Percentiles rank a stretch among this genome's conserved stretches.
These are phyloP conservation scores for Claviceps spartinae DNA, from an alignment of 2,329 filamentous ascomycete genomes.

Conservation along the genomic window DNA sequence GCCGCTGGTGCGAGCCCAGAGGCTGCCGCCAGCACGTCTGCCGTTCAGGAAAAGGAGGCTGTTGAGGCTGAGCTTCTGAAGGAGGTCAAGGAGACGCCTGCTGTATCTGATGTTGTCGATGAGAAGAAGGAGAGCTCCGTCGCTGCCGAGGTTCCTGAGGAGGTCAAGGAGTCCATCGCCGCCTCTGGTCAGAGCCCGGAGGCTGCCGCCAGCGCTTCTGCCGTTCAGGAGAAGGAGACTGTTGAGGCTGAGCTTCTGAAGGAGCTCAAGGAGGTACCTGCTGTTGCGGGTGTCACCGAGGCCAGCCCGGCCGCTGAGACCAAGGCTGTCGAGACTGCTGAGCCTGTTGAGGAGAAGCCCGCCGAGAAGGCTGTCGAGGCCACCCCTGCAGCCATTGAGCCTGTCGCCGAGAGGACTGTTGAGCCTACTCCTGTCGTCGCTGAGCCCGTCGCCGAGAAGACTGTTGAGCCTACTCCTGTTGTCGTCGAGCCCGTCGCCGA, in stretches of 20 bases:
- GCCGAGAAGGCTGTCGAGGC: conserved; percentile 6
- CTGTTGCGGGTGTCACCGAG: conserved; percentile 3
- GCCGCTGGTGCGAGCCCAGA: conserved; percentile 52
- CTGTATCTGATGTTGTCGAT: conserved; percentile 17
- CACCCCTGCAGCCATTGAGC: conserved; percentile 1
- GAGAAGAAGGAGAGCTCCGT: conserved; percentile 30
- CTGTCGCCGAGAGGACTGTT: background rate
- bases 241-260: conserved; percentile 62
- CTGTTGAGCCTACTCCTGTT: background rate
- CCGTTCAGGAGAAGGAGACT: conserved; percentile 61
- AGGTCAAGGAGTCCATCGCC: conserved; percentile 44
- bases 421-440: background rate
- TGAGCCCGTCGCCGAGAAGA: background rate
- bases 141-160: conserved; percentile 37
- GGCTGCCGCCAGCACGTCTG: conserved; percentile 53
- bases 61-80: conserved; percentile 62
- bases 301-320: conserved; percentile 9
- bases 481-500: background rate
- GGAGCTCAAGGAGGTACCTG: conserved; percentile 37
- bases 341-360: conserved; percentile 9
- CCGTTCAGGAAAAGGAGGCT: conserved; percentile 60
- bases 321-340: conserved; percentile 7
- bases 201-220: conserved; percentile 53
- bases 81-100: conserved; percentile 37
- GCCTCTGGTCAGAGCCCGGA: conserved; percentile 52